Conservation (phyloP, 805 yeast species). For the Candida bentonensis region DNA sequence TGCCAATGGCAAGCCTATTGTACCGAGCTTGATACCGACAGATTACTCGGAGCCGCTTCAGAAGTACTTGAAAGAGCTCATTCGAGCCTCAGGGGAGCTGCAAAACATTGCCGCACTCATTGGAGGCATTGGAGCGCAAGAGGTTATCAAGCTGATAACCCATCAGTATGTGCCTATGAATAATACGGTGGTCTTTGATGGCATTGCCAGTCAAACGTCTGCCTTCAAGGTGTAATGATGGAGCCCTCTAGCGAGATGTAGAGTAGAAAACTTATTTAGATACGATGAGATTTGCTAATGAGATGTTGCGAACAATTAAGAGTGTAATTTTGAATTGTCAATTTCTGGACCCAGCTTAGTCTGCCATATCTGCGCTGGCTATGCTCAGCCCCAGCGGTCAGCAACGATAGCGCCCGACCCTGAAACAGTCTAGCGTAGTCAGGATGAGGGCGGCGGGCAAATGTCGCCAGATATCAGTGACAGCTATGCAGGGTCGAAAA, state of each 20-base stretch:
- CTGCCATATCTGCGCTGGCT: no score
- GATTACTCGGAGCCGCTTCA: conserved; percentile 10
- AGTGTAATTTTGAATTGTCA: not conserved
- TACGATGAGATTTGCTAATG: not conserved
- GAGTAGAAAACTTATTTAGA: not conserved
- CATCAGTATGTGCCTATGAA: conserved; percentile 70
- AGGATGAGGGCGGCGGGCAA: no score
- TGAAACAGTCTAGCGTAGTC: no score
- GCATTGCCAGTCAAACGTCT: conserved; percentile 24
- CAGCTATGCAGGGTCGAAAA: no score
- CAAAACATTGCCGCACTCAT: conserved; percentile 52
- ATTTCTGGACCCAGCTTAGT: no score
- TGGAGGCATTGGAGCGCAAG: conserved; percentile 85
- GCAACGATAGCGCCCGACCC: no score
- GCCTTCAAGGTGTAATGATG: not conserved
- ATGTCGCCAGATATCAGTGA: no score
- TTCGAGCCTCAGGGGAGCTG: conserved; percentile 27
- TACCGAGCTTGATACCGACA: not conserved
- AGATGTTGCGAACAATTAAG: not conserved
- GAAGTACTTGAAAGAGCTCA: conserved; percentile 7
- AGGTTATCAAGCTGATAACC: conserved; percentile 58
- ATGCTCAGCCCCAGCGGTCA: no score
- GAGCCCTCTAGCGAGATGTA: not conserved
- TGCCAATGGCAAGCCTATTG: not conserved
- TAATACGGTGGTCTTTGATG: conserved; percentile 61